These are phyloP conservation scores for Otatea glauca DNA, from an alignment of 176 grass and related monocot species.

Conservation along the genomic window DNA sequence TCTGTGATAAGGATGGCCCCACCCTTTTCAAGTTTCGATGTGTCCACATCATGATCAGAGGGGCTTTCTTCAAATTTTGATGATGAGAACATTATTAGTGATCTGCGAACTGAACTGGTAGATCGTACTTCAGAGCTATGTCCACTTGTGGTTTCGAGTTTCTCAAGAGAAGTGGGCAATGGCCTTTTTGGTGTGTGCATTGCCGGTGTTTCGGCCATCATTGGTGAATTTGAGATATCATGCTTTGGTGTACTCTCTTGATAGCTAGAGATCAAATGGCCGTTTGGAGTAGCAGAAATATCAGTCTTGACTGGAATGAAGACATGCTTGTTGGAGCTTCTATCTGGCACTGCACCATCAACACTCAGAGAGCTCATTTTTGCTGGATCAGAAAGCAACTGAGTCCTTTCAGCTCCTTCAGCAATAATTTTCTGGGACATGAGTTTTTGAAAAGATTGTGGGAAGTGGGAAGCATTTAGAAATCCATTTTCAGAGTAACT, in stretches of 20 bases:
- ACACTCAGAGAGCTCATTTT: constrained; percentile 16
- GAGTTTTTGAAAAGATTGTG: constrained; percentile 69
- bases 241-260: constrained; percentile 66
- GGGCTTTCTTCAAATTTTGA: constrained; percentile 50
- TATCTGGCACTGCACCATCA: constrained; percentile 37
- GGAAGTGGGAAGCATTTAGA: constrained; percentile 75
- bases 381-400: constrained; percentile 52
- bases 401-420: constrained; percentile 50
- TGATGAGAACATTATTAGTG: constrained; percentile 62
- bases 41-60: constrained; percentile 30
- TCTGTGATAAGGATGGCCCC: constrained; percentile 2
- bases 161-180: constrained; percentile 62
- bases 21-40: constrained; percentile 30
- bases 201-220: constrained; percentile 58
- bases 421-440: constrained; percentile 64
- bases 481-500: constrained; percentile 46
- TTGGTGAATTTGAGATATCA: constrained; percentile 33
- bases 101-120: constrained; percentile 76
- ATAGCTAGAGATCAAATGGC: constrained; percentile 32
- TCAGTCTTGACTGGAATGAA: constrained; percentile 27
- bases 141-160: constrained; percentile 48
- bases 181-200: constrained; percentile 75
- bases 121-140: constrained; percentile 59
- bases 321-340: constrained; percentile 35
- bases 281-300: constrained; percentile 47